Percentiles rank a stretch among this genome's conserved stretches.
phyloP scores from a whole-genome alignment of 345 rosid genomes.

The Diplotaxis tenuifolia region DNA sequence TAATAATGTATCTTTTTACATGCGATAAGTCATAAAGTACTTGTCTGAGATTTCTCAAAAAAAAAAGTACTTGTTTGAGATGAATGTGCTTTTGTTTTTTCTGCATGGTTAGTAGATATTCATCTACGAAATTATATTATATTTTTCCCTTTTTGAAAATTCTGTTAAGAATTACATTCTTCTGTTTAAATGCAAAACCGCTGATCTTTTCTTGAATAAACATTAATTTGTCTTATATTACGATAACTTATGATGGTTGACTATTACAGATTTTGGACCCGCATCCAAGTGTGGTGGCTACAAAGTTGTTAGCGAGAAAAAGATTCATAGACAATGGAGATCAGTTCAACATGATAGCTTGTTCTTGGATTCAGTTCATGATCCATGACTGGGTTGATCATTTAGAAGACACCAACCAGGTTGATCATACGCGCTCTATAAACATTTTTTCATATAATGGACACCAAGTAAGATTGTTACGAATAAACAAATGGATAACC shows the following conservation, averaged over 20 bases:
- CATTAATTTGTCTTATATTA: not conserved
- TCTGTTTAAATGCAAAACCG: not conserved
- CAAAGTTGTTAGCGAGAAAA: constrained; percentile 58
- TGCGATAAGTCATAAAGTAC: not conserved
- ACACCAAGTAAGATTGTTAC: too few relatives aligned
- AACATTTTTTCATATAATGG: too few relatives aligned
- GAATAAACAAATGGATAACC: too few relatives aligned
- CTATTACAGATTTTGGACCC: constrained; percentile 57
- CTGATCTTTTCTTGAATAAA: not conserved
- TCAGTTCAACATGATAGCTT: too few relatives aligned
- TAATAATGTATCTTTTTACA: not conserved
- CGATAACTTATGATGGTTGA: not conserved
- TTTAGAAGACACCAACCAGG: too few relatives aligned
- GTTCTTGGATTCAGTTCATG: too few relatives aligned
- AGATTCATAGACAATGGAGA: constrained; percentile 53
- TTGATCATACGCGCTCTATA: too few relatives aligned
- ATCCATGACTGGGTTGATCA: too few relatives aligned
- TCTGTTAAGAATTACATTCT: not conserved
- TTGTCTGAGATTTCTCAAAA: not conserved
- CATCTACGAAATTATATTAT: not conserved
- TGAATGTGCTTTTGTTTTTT: not conserved
- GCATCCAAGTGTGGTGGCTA: constrained; percentile 65
- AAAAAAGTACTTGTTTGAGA: not conserved
- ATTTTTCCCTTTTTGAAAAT: not conserved
- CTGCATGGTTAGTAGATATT: not conserved